Evolutionary conservation across 2,329 filamentous ascomycete genomes (phyloP).

Genomic region (Chalara sp.): DNA sequence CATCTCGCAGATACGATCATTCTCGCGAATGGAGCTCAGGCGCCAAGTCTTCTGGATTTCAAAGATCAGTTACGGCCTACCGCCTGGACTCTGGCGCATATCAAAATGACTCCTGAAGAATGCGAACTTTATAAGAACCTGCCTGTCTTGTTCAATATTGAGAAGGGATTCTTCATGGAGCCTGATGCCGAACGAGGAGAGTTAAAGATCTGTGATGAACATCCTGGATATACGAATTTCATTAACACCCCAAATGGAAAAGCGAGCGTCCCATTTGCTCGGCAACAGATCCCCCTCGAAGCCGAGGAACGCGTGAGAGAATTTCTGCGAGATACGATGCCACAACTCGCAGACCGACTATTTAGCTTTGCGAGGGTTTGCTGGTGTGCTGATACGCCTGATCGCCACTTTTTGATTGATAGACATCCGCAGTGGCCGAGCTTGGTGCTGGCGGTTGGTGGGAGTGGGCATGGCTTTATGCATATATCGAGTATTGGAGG

Average conservation of each 20-base stretch:
- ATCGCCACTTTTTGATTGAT: slow-evolving; percentile 46
- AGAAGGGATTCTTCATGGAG: slow-evolving; percentile 43
- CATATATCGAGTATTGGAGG: slow-evolving; percentile 42
- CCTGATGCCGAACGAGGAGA: slow-evolving; percentile 38
- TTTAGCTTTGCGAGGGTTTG: slow-evolving; percentile 46
- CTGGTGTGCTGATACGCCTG: slow-evolving; percentile 50
- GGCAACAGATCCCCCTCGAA: slow-evolving; percentile 37
- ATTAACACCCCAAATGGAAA: slow-evolving; percentile 15
- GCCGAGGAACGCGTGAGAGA: slow-evolving; percentile 39
- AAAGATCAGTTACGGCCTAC: slow-evolving; percentile 46
- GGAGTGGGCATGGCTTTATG: slow-evolving; percentile 46
- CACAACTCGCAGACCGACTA: slow-evolving; percentile 40
- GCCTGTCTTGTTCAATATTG: slow-evolving; percentile 42
- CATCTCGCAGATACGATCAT: slow-evolving; percentile 38
- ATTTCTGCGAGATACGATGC: slow-evolving; percentile 45
- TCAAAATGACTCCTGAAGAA: slow-evolving; percentile 40
- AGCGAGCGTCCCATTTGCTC: slow-evolving; percentile 14
- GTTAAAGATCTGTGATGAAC: slow-evolving; percentile 47
- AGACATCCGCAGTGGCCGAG: slow-evolving; percentile 37
- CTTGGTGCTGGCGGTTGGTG: slow-evolving; percentile 42
- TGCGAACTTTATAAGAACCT: slow-evolving; percentile 37
- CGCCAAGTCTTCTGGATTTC: slow-evolving; percentile 40
- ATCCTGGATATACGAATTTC: slow-evolving; percentile 48
- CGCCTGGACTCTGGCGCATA: slow-evolving; percentile 46
- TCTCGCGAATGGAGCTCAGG: slow-evolving; percentile 42